Evolutionary conservation across 2,329 filamentous ascomycete species (phyloP), one percentile per base, ranked within the genome.

Genomic region (Fusarium sp.): DNA sequence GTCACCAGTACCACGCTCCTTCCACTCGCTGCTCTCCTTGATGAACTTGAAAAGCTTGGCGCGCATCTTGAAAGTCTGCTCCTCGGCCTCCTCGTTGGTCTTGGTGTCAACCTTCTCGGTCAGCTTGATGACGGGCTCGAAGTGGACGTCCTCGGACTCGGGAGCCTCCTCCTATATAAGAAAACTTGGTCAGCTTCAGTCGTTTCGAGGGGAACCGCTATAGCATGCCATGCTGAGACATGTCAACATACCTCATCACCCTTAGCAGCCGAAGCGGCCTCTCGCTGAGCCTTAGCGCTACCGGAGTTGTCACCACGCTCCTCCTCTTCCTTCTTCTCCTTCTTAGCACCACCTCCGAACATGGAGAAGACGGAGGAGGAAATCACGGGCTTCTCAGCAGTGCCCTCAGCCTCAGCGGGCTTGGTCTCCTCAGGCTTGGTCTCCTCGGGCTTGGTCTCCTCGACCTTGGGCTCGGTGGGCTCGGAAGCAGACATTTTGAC

Each of bases 41-140:
- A 97, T 91, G 82, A 98, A 99, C 86, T 94, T 95, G 91, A 99
- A 99, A 73, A 99, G 92, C 90, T 99, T 99, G 80, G 96, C 96
- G 78, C 96, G 93, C 95, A 98, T 98, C 91, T 98, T 98, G 90
- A 98, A 99, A 41, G 90, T 87, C 86, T 97, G 93, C 86, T 98
- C 94, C 87, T 99, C 96, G 47, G 91, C 89, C 87, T 99, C 96
- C 84, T 99, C 96, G 85, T 98, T 97, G 82, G 96, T 98, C 89
- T 97, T 97, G 79, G 90, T 92, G 80, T 98, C 95, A 77, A 98
- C 92, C 86, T 97, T 96, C 87, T 99, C 94, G 69, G 95, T 98
- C 79, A 99, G 87, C 84, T 91, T 94, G 79, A 97, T 93, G 75
- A 99, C 94, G 73, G 96, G 96, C 86, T 97, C 94, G 84, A 98